Evolutionary conservation across 2,329 filamentous ascomycete species (phyloP).

Genomic region (Pestalotiopsis sp.): DNA sequence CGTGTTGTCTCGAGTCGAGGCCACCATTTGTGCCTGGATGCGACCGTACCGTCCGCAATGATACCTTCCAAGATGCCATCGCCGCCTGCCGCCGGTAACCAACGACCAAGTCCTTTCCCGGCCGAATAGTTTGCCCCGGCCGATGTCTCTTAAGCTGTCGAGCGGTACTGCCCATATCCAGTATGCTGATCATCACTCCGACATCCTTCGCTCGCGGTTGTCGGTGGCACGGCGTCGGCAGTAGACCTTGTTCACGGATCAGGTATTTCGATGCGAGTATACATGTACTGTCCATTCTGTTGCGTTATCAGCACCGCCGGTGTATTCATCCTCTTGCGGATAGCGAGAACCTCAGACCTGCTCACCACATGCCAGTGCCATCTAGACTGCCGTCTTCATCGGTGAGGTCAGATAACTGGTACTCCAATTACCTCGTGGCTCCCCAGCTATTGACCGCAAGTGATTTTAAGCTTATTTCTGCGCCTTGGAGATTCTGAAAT

Average conservation of each 20-base stretch:
- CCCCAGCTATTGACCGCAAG: no score
- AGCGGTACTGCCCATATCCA: neutral
- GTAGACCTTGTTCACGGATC: neutral
- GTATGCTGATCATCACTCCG: neutral
- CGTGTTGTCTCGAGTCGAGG: neutral
- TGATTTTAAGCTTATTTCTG: no score
- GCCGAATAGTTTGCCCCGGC: neutral
- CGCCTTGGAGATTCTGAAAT: no score
- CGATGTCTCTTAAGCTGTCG: neutral
- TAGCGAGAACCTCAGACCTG: neutral
- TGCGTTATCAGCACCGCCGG: no score
- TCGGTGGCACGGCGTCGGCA: neutral
- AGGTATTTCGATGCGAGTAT: neutral
- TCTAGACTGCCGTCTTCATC: no score
- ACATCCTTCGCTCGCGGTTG: neutral
- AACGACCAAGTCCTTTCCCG: neutral
- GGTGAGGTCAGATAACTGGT: no score
- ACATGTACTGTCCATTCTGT: neutral
- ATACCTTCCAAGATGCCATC: neutral
- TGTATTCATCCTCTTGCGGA: neutral
- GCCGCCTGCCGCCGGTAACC: neutral
- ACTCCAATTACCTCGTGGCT: no score
- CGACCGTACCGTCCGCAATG: neutral
- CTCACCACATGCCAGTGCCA: no score
- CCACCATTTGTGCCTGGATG: neutral